Evolutionary conservation across 306 rosid genomes (phyloP).

Genomic region (Boehmeria nivea): DNA sequence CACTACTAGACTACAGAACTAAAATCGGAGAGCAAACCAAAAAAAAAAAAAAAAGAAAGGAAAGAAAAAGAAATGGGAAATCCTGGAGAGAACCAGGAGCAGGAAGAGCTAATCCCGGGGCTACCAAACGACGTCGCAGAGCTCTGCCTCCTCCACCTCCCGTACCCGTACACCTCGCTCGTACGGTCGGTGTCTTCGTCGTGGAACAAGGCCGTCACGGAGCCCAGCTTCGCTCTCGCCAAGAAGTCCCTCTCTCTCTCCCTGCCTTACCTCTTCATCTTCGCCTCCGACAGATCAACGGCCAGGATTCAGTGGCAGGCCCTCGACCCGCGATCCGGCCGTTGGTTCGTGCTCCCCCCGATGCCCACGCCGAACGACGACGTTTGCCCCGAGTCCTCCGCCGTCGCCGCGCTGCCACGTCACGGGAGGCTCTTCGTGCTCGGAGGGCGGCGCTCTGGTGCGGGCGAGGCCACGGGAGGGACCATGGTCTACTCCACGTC

Average conservation of each 20-base stretch:
- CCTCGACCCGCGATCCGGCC: conserved; percentile 49
- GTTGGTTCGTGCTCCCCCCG: conserved; percentile 54
- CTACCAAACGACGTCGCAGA: conserved; percentile 55
- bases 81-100: not conserved
- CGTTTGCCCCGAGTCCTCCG: conserved; percentile 12
- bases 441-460: conserved; percentile 25
- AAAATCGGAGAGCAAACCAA: too few relatives aligned
- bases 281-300: conserved; percentile 36
- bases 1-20: too few relatives aligned
- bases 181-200: conserved; percentile 53
- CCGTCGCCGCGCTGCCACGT: conserved; percentile 40
- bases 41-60: not conserved
- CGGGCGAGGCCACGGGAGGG: conserved; percentile 9
- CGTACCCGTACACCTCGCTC: conserved; percentile 51
- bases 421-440: conserved; percentile 51
- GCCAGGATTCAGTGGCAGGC: conserved; percentile 50
- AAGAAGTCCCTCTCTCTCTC: conserved; percentile 29
- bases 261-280: conserved; percentile 41
- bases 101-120: conserved; percentile 43
- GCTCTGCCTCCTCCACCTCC: conserved; percentile 60
- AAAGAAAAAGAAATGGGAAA: not conserved
- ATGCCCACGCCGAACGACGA: conserved; percentile 33
- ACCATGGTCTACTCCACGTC: conserved; percentile 32
- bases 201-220: conserved; percentile 50
- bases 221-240: conserved; percentile 28